Percentiles rank a stretch among this genome's conserved stretches.
phyloP scores from a whole-genome alignment of 164 flowering plant species.

The Dillenia turbinata region DNA sequence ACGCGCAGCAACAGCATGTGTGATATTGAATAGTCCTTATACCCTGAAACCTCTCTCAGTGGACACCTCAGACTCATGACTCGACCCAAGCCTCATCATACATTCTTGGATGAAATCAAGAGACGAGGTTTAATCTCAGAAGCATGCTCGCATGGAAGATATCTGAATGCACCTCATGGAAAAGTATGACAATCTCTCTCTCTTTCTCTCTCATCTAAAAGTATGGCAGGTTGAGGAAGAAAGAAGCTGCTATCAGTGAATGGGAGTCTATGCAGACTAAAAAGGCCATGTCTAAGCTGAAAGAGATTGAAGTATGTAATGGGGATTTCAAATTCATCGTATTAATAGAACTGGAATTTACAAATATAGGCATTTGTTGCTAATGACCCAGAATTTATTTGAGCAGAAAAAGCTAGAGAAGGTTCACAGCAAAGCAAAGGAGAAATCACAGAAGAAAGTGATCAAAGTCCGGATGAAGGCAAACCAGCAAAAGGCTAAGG shows the following conservation, averaged over 20 bases:
- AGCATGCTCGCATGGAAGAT: slow-evolving; percentile 19
- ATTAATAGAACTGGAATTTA: background rate
- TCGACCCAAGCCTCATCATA: slow-evolving; percentile 21
- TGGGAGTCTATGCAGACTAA: slow-evolving; percentile 21
- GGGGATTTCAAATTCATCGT: background rate
- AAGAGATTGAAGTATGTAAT: slow-evolving; percentile 19
- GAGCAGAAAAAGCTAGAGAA: slow-evolving; percentile 22
- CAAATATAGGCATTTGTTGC: background rate
- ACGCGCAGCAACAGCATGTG: background rate
- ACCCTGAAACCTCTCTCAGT: slow-evolving; percentile 4
- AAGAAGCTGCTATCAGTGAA: slow-evolving; percentile 17
- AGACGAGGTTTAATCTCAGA: slow-evolving; percentile 11
- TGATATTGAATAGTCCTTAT: background rate
- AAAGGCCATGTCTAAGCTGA: slow-evolving; percentile 14
- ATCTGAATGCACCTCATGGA: slow-evolving; percentile 11
- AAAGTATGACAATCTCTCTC: slow-evolving; percentile 6
- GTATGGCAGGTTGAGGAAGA: slow-evolving; percentile 15
- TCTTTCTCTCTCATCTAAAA: background rate
- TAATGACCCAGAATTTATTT: background rate
- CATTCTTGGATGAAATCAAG: slow-evolving; percentile 21
- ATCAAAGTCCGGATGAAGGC: slow-evolving; percentile 12
- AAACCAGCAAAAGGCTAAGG: slow-evolving; percentile 11
- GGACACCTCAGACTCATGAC: slow-evolving; percentile 9
- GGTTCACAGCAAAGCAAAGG: slow-evolving; percentile 5
- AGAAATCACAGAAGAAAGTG: slow-evolving; percentile 13